These are phyloP conservation scores for Cucurbita ficifolia DNA, from an alignment of 306 rosid genomes.

Conservation along the genomic window DNA sequence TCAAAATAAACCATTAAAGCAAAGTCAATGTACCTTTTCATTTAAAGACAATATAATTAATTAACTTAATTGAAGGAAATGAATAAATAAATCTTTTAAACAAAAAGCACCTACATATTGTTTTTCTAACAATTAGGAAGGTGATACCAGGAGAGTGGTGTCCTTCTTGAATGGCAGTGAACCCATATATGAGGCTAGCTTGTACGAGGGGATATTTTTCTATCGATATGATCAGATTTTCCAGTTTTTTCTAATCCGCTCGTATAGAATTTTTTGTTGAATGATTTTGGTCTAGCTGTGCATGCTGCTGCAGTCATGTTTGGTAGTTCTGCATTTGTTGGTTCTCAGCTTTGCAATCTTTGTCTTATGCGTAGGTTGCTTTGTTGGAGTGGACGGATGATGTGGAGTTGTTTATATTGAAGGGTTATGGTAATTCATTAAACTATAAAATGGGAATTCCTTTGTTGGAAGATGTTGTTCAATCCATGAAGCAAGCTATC, in stretches of 20 bases:
- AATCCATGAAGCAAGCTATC: slow-evolving; percentile 67
- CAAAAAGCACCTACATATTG: too few relatives aligned
- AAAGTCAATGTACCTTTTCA: too few relatives aligned
- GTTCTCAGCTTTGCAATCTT: not conserved
- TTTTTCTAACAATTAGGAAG: too few relatives aligned
- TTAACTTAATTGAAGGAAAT: too few relatives aligned
- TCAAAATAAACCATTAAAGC: too few relatives aligned
- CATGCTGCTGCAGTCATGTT: not conserved
- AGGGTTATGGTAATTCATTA: slow-evolving; percentile 78
- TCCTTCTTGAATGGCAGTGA: not conserved
- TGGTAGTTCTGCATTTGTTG: not conserved
- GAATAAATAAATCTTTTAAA: too few relatives aligned
- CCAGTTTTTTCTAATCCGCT: not conserved
- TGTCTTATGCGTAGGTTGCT: slow-evolving; percentile 26
- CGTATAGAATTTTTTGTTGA: not conserved
- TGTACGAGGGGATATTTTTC: not conserved
- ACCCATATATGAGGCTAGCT: too few relatives aligned
- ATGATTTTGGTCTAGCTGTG: not conserved
- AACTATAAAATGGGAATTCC: slow-evolving; percentile 82
- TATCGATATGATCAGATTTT: not conserved
- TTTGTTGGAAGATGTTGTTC: slow-evolving; percentile 60
- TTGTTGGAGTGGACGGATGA: slow-evolving; percentile 91
- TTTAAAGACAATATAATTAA: too few relatives aligned
- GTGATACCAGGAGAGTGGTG: too few relatives aligned
- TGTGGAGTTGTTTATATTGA: slow-evolving; percentile 54